Base-by-base conservation (phyloP, 441 rosid genomes). In the Pelargonium exstipulatum region DNA sequence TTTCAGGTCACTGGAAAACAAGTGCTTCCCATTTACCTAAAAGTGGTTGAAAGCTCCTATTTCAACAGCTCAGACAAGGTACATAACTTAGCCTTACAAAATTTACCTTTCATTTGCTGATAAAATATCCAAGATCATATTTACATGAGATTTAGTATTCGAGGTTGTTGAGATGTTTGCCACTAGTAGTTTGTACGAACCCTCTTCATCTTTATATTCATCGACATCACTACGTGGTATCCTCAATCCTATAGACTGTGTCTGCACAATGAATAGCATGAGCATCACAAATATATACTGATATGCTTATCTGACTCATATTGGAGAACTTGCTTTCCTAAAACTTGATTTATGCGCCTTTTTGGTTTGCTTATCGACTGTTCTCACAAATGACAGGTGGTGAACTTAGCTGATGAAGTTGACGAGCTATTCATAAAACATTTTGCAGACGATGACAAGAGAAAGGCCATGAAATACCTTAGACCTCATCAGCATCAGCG, bases 21-120 rank as follows among this genome's bases (percentile, higher is more conserved):
- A 88, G 86, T 90, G 57, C 95, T 88, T 45, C 96, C 96, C 58
- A 86, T 90, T 32, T 95, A 95, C 81, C 87, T 90, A 43, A 90
- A 83, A 83, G 99, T 89, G 5, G 97, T 90, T 13, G 99, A 95
- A 81, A 89, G 88, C 73, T 91, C 99, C 65, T 95, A 91, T 73
- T 95, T 95, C 82, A 88, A 95, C 81, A 82, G 88, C 81, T 90
- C 99, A 46, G 88, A 95, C 79, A 91, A 86, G 96, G 99, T 91
- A 86, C 79, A 68, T 61, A n/a, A n/a, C n/a, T n/a, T n/a, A n/a
- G n/a, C n/a, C n/a, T n/a, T n/a, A n/a, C n/a, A n/a, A n/a, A n/a
- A n/a, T n/a, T n/a, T n/a, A n/a, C n/a, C n/a, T n/a, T n/a, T n/a
- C n/a, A n/a, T n/a, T n/a, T n/a, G n/a, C n/a, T n/a, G n/a, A n/a